Conservation (phyloP, 2,329 filamentous ascomycete genomes). For the Grosmannia penicillata region DNA sequence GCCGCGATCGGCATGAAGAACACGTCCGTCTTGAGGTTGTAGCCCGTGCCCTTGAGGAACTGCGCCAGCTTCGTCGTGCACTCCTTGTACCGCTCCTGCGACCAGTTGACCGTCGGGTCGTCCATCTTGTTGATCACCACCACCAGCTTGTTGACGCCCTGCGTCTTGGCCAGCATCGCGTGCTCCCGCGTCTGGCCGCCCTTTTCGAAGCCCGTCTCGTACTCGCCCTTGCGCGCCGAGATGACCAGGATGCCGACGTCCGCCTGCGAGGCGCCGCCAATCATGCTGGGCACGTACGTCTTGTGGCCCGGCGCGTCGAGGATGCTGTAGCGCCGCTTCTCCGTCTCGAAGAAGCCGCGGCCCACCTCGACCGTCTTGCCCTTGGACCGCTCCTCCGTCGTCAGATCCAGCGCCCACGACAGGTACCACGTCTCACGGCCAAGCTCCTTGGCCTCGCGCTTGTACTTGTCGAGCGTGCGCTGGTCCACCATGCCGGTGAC, state of each 20-base stretch:
- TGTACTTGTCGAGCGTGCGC: constrained; percentile 96
- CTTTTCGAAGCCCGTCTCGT: constrained; percentile 94
- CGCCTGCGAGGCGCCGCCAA: constrained; percentile 78
- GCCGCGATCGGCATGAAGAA: constrained; percentile 95
- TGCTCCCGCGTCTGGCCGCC: constrained; percentile 87
- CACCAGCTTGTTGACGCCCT: constrained; percentile 92
- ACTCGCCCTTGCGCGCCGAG: constrained; percentile 92
- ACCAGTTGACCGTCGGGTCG: constrained; percentile 92
- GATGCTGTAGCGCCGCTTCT: constrained; percentile 91
- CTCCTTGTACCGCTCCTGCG: constrained; percentile 80
- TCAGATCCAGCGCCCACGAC: constrained; percentile 95
- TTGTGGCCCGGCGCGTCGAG: constrained; percentile 96
- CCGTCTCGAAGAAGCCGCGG: constrained; percentile 89
- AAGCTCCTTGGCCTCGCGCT: constrained; percentile 87
- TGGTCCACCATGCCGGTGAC: constrained; percentile 98
- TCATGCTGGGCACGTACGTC: constrained; percentile 97
- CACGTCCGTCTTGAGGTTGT: constrained; percentile 86
- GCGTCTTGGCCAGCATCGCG: constrained; percentile 93
- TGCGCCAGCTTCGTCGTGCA: constrained; percentile 76
- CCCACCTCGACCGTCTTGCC: constrained; percentile 98
- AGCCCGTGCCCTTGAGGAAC: constrained; percentile 85
- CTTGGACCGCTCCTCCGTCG: constrained; percentile 89
- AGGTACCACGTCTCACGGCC: constrained; percentile 98
- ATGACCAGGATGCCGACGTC: constrained; percentile 94
- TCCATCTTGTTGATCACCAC: constrained; percentile 99